phyloP scores from a whole-genome alignment of 805 yeast species.

The Wilhelminamyces savonicus region DNA sequence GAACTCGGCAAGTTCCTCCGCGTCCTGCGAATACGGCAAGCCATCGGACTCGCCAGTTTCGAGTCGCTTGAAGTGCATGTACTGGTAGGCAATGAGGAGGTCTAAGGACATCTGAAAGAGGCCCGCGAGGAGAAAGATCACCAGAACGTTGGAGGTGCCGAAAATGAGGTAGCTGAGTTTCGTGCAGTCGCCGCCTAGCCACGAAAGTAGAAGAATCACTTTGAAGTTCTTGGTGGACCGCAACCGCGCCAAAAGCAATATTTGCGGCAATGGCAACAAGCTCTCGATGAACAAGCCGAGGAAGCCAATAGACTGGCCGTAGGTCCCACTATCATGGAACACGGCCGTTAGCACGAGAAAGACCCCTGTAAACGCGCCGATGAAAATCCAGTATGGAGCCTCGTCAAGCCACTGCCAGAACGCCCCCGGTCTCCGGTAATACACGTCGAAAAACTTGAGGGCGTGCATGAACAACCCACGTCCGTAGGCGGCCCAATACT shows the following conservation, averaged over 20 bases:
- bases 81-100: slow-evolving; percentile 66
- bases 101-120: slow-evolving; percentile 74
- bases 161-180: slow-evolving; percentile 69
- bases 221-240: slow-evolving; percentile 76
- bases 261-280: slow-evolving; percentile 70
- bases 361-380: slow-evolving; percentile 38
- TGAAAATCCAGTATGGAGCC: slow-evolving; percentile 55
- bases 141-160: slow-evolving; percentile 67
- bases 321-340: slow-evolving; percentile 28
- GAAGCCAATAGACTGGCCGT: slow-evolving; percentile 50
- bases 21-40: no score
- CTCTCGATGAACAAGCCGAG: slow-evolving; percentile 68
- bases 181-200: slow-evolving; percentile 85
- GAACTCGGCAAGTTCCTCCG: no score
- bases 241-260: slow-evolving; percentile 58
- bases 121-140: slow-evolving; percentile 63
- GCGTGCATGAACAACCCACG: slow-evolving; percentile 19
- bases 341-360: slow-evolving; percentile 37
- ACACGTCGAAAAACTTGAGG: slow-evolving; percentile 63
- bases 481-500: no score
- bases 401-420: slow-evolving; percentile 87
- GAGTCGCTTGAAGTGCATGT: slow-evolving; percentile 47
- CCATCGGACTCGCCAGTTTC: no score
- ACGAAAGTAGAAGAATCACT: slow-evolving; percentile 64
- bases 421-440: slow-evolving; percentile 52